A percentile compares a stretch with the other conserved stretches of the same genome.
phyloP scores from a whole-genome alignment of 495 filamentous ascomycete genomes.

The Thermochaetoides thermophila region DNA sequence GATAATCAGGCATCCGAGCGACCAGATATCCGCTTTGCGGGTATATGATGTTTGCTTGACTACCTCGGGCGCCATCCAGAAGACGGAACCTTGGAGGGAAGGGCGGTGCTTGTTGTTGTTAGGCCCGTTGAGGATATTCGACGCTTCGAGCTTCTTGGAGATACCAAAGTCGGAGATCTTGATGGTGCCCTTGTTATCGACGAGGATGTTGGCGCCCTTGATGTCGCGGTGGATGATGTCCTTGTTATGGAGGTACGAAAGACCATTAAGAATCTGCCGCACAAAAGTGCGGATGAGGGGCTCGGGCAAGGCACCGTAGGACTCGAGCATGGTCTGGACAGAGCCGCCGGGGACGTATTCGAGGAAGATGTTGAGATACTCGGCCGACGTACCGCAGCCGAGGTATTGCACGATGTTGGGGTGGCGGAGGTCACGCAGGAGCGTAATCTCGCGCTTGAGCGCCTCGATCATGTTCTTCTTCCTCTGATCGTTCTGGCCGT shows the following conservation, averaged over 20 bases:
- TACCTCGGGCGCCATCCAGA: constrained; percentile 99
- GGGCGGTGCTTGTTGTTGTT: constrained; percentile 67
- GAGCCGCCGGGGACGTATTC: constrained; percentile 97
- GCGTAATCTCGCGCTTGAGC: constrained; percentile 86
- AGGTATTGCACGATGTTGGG: constrained; percentile 97
- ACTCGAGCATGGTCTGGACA: constrained; percentile 94
- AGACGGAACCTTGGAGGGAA: constrained; percentile 91
- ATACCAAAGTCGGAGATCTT: constrained; percentile 99
- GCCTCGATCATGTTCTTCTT: constrained; percentile 98
- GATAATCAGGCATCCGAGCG: constrained; percentile 86
- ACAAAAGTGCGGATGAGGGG: constrained; percentile 93
- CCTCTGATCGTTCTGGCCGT: constrained; percentile 65
- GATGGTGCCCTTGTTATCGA: constrained; percentile 97
- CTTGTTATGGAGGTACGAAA: constrained; percentile 87
- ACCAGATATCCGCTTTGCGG: constrained; percentile 99
- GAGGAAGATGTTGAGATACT: constrained; percentile 97
- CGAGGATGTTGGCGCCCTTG: constrained; percentile 96
- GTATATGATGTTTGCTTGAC: constrained; percentile 96
- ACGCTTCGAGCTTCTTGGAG: constrained; percentile 54
- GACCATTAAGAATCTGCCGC: constrained; percentile 82
- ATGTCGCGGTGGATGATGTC: constrained; percentile 99
- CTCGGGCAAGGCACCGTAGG: constrained; percentile 88
- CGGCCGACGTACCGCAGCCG: constrained; percentile 77
- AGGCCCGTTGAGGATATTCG: constrained; percentile 38
- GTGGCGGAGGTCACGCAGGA: constrained; percentile 88